Conservation (phyloP, 345 rosid species). For the Brassica juncea region DNA sequence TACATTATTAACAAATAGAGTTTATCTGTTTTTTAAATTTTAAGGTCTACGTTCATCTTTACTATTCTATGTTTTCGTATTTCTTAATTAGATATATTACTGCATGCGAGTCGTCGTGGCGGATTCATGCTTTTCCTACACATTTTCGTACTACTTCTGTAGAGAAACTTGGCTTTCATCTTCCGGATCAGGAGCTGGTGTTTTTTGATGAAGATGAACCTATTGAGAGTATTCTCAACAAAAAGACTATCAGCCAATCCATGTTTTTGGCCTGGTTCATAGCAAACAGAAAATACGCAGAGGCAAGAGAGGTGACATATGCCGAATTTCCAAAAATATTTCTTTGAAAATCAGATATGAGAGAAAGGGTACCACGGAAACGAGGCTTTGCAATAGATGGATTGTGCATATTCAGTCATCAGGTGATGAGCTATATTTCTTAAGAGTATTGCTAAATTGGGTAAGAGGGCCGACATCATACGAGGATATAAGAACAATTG, state of each 20-base stretch:
- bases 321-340: not conserved
- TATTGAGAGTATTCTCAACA: not conserved
- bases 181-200: not conserved
- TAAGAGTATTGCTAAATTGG: not conserved
- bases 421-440: not conserved
- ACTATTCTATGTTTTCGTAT: not conserved
- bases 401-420: not conserved
- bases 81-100: not conserved
- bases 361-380: not conserved
- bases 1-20: too few species aligned
- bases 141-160: too few species aligned
- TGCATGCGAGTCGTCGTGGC: not conserved
- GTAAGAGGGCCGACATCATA: not conserved
- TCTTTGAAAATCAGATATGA: not conserved
- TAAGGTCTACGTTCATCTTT: not conserved
- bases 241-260: not conserved
- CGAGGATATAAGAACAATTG: not conserved
- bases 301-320: not conserved
- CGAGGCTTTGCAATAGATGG: not conserved
- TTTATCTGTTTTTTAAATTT: too few species aligned
- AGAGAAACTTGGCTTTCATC: too few species aligned
- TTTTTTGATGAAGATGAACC: not conserved
- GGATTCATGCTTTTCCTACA: not conserved
- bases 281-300: not conserved
- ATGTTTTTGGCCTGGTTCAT: not conserved